Percentiles rank a stretch among this genome's conserved stretches.
Evolutionary conservation across 2,329 filamentous ascomycete genomes (phyloP).

Genomic region (Colletotrichum ledebouriae): DNA sequence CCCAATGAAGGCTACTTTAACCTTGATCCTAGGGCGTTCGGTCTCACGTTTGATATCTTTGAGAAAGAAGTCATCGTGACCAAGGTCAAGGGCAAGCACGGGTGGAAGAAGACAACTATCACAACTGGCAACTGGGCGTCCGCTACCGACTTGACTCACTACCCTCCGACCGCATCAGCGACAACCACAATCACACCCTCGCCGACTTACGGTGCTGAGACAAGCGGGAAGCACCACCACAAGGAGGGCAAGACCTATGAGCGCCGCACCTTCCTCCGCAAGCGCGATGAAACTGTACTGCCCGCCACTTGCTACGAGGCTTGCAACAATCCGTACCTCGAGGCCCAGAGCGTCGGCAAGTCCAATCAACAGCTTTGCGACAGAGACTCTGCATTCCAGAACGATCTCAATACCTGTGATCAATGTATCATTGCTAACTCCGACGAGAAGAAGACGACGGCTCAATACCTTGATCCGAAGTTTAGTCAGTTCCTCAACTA

Average conservation of each 20-base stretch:
- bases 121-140: slow-evolving; percentile 69
- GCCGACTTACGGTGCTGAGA: background rate
- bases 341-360: slow-evolving; percentile 64
- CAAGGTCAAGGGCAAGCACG: slow-evolving; percentile 50
- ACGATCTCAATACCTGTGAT: slow-evolving; percentile 54
- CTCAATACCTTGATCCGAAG: background rate
- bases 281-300: slow-evolving; percentile 55
- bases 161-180: slow-evolving; percentile 48
- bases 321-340: slow-evolving; percentile 65
- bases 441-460: background rate
- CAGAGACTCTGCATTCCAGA: slow-evolving; percentile 57
- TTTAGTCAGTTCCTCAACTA: slow-evolving; percentile 57
- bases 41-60: slow-evolving; percentile 74
- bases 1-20: slow-evolving; percentile 72
- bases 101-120: slow-evolving; percentile 57
- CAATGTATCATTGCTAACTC: slow-evolving; percentile 54
- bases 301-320: slow-evolving; percentile 64
- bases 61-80: slow-evolving; percentile 56
- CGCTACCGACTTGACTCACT: slow-evolving; percentile 62
- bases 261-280: slow-evolving; percentile 47
- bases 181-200: slow-evolving; percentile 42
- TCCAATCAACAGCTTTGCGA: fast-evolving
- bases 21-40: slow-evolving; percentile 73
- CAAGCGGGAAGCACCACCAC: slow-evolving; percentile 25
- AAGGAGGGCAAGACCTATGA: slow-evolving; percentile 39